These are phyloP conservation scores for Perilla frutescens DNA, from an alignment of 257 asterid genomes.

Conservation along the genomic window DNA sequence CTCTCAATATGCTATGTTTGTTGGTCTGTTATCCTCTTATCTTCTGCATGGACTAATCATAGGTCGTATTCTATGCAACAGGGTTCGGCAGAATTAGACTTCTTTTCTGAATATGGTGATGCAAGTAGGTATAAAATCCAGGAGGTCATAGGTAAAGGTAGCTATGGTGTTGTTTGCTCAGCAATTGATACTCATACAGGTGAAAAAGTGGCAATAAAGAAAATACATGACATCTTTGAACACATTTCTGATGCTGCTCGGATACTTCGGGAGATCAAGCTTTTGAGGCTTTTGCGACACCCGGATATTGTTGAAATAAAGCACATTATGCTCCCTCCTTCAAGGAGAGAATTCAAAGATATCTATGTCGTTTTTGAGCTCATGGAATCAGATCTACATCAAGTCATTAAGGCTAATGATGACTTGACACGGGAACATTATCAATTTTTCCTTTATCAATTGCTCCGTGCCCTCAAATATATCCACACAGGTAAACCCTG, in stretches of 20 bases:
- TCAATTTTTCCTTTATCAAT: constrained; percentile 86
- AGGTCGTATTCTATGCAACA: constrained; percentile 39
- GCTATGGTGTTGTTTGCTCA: constrained; percentile 96
- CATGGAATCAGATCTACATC: constrained; percentile 95
- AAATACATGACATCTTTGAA: constrained; percentile 82
- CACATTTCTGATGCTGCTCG: constrained; percentile 93
- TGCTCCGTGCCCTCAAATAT: constrained; percentile 88
- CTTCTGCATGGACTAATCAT: constrained; percentile 26
- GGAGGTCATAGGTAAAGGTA: constrained; percentile 91
- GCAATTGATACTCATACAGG: constrained; percentile 82
- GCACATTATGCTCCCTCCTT: constrained; percentile 93
- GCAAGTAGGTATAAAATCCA: constrained; percentile 78
- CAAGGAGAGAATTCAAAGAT: constrained; percentile 85
- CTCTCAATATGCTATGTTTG: constrained; percentile 1
- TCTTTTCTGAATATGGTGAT: constrained; percentile 92
- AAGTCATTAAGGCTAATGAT: constrained; percentile 95
- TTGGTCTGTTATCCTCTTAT: constrained; percentile 15
- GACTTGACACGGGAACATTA: constrained; percentile 90
- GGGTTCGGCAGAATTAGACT: constrained; percentile 77
- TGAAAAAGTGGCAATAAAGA: constrained; percentile 91
- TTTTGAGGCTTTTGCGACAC: constrained; percentile 86
- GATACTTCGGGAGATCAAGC: constrained; percentile 90
- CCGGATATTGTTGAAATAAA: constrained; percentile 95
- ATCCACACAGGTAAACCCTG: constrained; percentile 75
- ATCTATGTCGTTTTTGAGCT: constrained; percentile 95